Conservation (phyloP, 306 rosid species). For the Benincasa hispida region DNA sequence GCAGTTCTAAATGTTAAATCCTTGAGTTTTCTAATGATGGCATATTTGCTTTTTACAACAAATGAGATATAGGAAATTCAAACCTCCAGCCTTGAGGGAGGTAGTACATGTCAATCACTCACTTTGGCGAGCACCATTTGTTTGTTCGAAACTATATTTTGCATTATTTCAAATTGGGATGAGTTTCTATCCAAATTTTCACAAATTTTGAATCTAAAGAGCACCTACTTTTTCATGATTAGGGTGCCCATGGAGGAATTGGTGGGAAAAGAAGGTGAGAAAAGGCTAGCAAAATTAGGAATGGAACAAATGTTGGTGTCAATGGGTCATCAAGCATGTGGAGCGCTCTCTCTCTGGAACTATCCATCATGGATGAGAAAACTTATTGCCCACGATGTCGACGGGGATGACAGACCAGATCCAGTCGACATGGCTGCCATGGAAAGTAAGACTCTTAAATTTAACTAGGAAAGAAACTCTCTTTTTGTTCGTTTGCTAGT, state of each 20-base stretch:
- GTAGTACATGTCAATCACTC: no score
- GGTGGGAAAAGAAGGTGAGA: slow-evolving; percentile 56
- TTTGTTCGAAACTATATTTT: neutral
- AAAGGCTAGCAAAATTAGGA: slow-evolving; percentile 39
- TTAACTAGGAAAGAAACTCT: neutral
- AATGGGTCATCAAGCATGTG: slow-evolving; percentile 68
- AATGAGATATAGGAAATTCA: no score
- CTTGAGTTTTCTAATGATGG: neutral
- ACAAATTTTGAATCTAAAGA: neutral
- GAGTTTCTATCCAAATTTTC: neutral
- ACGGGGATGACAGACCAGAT: slow-evolving; percentile 64
- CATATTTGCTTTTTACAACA: no score
- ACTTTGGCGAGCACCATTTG: neutral
- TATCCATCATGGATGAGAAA: slow-evolving; percentile 62
- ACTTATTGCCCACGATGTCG: slow-evolving; percentile 47
- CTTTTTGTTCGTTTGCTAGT: neutral
- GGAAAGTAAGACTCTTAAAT: slow-evolving; percentile 32
- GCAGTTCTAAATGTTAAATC: neutral
- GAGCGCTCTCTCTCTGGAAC: slow-evolving; percentile 53
- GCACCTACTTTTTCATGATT: neutral
- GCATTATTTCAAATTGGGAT: neutral
- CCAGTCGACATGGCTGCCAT: slow-evolving; percentile 59
- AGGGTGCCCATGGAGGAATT: slow-evolving; percentile 56
- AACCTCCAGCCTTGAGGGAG: no score
- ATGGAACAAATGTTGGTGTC: slow-evolving; percentile 48